Conservation (phyloP, 164 flowering plant genomes). For the Dillenia suffruticosa region DNA sequence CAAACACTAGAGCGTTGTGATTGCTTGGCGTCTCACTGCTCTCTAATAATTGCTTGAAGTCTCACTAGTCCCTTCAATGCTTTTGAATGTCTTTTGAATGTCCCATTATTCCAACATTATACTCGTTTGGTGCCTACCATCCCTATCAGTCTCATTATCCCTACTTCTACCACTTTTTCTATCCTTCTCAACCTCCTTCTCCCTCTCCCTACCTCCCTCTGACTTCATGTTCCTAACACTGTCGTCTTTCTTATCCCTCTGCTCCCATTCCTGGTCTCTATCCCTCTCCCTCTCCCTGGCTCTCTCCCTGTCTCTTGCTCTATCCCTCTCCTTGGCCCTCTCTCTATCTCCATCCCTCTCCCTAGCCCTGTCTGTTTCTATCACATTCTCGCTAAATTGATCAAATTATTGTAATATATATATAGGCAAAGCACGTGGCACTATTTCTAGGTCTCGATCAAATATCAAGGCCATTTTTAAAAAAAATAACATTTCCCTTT, state of each 20-base stretch:
- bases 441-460: too few relatives aligned
- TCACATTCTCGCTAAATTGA: constrained; percentile 9
- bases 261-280: constrained; percentile 10
- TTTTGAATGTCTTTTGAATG: too few relatives aligned
- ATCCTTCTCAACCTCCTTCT: constrained; percentile 25
- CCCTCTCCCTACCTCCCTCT: constrained; percentile 19
- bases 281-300: constrained; percentile 19
- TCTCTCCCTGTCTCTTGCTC: constrained; percentile 28
- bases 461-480: too few relatives aligned
- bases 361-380: not conserved
- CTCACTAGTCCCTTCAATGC: too few relatives aligned
- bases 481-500: too few relatives aligned
- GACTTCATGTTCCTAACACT: constrained; percentile 25
- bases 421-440: too few relatives aligned
- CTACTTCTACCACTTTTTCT: constrained; percentile 21
- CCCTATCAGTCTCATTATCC: constrained; percentile 20
- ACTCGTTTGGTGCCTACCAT: constrained; percentile 14
- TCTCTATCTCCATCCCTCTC: constrained; percentile 9
- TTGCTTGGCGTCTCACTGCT: too few relatives aligned
- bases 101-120: too few relatives aligned
- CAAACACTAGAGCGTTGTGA: too few relatives aligned
- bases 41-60: too few relatives aligned
- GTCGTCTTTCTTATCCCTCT: constrained; percentile 21
- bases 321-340: constrained; percentile 16
- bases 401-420: too few relatives aligned